These are phyloP conservation scores for Taxillus chinensis DNA, from an alignment of 164 flowering plant genomes.

Conservation along the genomic window DNA sequence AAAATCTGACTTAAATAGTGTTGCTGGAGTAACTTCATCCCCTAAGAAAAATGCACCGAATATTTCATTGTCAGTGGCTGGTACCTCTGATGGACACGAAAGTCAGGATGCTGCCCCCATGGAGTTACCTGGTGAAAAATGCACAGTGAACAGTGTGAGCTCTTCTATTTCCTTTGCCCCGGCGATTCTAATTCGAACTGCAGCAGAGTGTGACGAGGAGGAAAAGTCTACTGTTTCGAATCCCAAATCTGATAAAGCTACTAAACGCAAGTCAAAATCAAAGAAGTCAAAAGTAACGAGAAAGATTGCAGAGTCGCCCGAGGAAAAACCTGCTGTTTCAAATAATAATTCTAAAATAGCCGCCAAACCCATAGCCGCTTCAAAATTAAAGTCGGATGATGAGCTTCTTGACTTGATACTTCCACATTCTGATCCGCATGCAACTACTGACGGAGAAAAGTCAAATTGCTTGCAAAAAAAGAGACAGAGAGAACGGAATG, in stretches of 20 bases:
- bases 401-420: slow-evolving; percentile 4
- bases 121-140: slow-evolving; percentile 14
- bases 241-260: slow-evolving; percentile 11
- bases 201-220: slow-evolving; percentile 76
- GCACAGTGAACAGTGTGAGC: slow-evolving; percentile 12
- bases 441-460: slow-evolving; percentile 7
- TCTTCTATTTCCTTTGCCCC: slow-evolving; percentile 22
- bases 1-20: slow-evolving; percentile 11
- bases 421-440: slow-evolving; percentile 4
- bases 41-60: slow-evolving; percentile 16
- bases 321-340: slow-evolving; percentile 29
- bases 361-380: slow-evolving; percentile 3
- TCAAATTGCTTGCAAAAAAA: slow-evolving; percentile 10
- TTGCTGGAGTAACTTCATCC: slow-evolving; percentile 14
- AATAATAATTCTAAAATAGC: slow-evolving; percentile 13
- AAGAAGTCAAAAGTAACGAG: too few species aligned
- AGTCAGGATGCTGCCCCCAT: slow-evolving; percentile 12
- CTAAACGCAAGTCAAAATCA: not conserved
- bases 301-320: not conserved
- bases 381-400: not conserved
- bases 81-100: slow-evolving; percentile 20
- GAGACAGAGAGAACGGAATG: slow-evolving; percentile 1
- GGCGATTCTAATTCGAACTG: slow-evolving; percentile 69
- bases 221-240: slow-evolving; percentile 28
- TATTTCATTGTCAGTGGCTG: slow-evolving; percentile 26